Evolutionary conservation across 495 filamentous ascomycete species (phyloP).

Genomic region (Pyronema domesticum): DNA sequence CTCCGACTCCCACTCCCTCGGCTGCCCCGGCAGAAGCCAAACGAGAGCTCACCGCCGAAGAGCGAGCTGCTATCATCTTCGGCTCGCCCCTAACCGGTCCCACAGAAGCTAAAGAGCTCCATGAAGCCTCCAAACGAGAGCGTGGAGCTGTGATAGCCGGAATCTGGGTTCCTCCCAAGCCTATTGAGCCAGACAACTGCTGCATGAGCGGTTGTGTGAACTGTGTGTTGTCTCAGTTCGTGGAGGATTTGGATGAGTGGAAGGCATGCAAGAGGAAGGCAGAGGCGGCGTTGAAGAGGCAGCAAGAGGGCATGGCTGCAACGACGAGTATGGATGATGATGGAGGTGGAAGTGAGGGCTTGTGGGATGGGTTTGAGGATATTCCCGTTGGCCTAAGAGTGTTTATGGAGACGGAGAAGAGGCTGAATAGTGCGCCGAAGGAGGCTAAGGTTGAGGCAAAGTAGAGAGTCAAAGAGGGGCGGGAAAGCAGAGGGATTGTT

Average conservation of each 20-base stretch:
- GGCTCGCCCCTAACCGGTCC: conserved; percentile 56
- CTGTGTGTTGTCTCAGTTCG: conserved; percentile 55
- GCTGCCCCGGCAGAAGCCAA: conserved; percentile 6
- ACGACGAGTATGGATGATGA: conserved; percentile 56
- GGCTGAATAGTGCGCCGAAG: conserved; percentile 46
- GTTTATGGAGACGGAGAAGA: conserved; percentile 96
- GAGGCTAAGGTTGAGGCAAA: neutral
- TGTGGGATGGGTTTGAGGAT: conserved; percentile 35
- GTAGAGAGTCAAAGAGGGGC: too few species aligned
- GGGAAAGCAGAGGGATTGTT: too few species aligned
- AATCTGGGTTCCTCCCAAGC: conserved; percentile 61
- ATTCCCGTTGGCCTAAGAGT: conserved; percentile 84
- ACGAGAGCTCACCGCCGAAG: conserved; percentile 25
- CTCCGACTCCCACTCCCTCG: too few species aligned
- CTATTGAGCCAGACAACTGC: conserved; percentile 90
- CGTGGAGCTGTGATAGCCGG: conserved; percentile 51
- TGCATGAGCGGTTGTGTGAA: conserved; percentile 98
- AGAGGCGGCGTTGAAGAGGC: conserved; percentile 27
- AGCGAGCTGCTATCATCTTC: conserved; percentile 55
- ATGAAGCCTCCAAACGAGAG: conserved; percentile 35
- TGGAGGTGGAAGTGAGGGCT: conserved; percentile 49
- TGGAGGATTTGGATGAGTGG: conserved; percentile 81
- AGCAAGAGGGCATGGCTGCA: conserved; percentile 4
- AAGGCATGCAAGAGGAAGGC: conserved; percentile 42
- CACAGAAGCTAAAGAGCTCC: neutral